These are phyloP conservation scores for Pseudoneurospora amorphoporcata DNA, from an alignment of 495 filamentous ascomycete species.

Conservation along the genomic window DNA sequence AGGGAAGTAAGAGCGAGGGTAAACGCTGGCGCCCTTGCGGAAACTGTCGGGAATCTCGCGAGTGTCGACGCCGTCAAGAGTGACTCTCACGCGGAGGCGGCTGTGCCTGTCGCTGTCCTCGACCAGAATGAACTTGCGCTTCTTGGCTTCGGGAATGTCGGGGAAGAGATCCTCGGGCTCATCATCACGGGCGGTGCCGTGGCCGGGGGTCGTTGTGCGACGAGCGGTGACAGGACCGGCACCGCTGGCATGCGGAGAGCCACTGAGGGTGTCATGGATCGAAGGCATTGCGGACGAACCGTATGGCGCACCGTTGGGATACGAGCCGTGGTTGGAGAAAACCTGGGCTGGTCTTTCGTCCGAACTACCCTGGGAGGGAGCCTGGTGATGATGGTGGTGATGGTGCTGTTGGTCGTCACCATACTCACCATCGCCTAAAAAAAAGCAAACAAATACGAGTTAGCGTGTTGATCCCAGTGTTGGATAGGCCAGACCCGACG, in stretches of 20 bases:
- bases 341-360: slow-evolving; percentile 68
- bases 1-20: slow-evolving; percentile 79
- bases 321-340: slow-evolving; percentile 55
- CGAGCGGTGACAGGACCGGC: slow-evolving; percentile 15
- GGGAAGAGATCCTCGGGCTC: slow-evolving; percentile 64
- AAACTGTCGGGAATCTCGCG: slow-evolving; percentile 92
- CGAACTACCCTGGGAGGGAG: slow-evolving; percentile 32
- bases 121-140: slow-evolving; percentile 91
- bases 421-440: slow-evolving; percentile 45
- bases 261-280: slow-evolving; percentile 56
- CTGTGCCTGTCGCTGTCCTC: slow-evolving; percentile 71
- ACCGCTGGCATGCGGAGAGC: slow-evolving; percentile 32
- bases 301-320: slow-evolving; percentile 49
- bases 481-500: neutral
- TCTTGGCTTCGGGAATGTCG: slow-evolving; percentile 75
- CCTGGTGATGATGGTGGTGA: slow-evolving; percentile 44
- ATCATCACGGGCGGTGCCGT: slow-evolving; percentile 27
- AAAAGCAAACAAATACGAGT: slow-evolving; percentile 16
- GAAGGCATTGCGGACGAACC: slow-evolving; percentile 58
- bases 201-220: slow-evolving; percentile 3
- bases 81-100: slow-evolving; percentile 77
- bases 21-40: slow-evolving; percentile 78
- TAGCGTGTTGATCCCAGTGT: slow-evolving; percentile 8
- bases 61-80: slow-evolving; percentile 78
- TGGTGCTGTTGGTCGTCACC: slow-evolving; percentile 49